Percentiles rank a stretch among this genome's conserved stretches.
These are phyloP conservation scores for Silene coronaria DNA, from an alignment of 179 eudicot genomes.

Conservation along the genomic window DNA sequence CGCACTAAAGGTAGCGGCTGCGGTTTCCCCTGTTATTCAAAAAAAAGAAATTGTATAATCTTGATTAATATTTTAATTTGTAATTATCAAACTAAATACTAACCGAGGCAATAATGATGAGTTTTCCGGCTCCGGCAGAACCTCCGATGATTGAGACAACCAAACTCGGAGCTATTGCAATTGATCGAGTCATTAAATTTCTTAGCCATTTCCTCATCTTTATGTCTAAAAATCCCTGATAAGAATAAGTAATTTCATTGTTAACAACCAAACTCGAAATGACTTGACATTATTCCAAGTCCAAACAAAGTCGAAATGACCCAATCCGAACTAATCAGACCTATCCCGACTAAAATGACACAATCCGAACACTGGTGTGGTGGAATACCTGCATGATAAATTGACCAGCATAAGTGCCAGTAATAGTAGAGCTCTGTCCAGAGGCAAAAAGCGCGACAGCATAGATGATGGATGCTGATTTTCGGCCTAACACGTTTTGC, in stretches of 20 bases:
- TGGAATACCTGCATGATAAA: constrained; percentile 78
- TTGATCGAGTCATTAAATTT: constrained; percentile 58
- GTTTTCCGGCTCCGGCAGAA: constrained; percentile 68
- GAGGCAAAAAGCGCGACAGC: constrained; percentile 80
- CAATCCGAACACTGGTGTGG: too few relatives aligned
- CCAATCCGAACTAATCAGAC: too few relatives aligned
- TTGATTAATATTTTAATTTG: background rate
- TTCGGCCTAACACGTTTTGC: constrained; percentile 62
- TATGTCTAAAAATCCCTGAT: constrained; percentile 71
- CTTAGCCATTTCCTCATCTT: constrained; percentile 75
- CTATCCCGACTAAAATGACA: too few relatives aligned
- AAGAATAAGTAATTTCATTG: background rate
- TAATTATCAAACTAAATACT: constrained; percentile 8
- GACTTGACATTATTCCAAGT: too few relatives aligned
- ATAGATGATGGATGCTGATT: constrained; percentile 57
- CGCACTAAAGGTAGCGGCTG: too few relatives aligned
- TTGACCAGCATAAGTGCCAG: constrained; percentile 97
- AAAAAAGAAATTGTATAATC: too few relatives aligned
- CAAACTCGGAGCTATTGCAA: constrained; percentile 78
- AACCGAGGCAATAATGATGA: constrained; percentile 86
- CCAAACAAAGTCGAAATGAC: too few relatives aligned
- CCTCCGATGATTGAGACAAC: constrained; percentile 72
- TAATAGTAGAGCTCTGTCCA: constrained; percentile 89
- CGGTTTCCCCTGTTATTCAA: too few relatives aligned
- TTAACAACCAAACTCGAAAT: background rate